Evolutionary conservation across 2,329 filamentous ascomycete genomes (phyloP).

Genomic region (Alternaria atra): DNA sequence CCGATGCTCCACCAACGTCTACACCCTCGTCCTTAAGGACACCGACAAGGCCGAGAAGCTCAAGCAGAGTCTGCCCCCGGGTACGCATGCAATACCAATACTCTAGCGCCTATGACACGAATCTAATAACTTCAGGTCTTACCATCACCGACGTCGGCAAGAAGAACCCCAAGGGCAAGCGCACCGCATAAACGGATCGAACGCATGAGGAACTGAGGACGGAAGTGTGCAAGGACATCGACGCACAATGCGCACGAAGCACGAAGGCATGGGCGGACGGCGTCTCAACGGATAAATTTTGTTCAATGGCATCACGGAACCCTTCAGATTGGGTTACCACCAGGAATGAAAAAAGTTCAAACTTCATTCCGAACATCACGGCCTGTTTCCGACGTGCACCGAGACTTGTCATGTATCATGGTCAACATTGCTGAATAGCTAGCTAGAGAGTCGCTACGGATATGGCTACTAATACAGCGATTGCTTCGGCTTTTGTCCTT

Average conservation of each 20-base stretch:
- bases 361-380: conserved; percentile 30
- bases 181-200: conserved; percentile 40
- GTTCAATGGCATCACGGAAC: conserved; percentile 44
- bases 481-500: conserved; percentile 17
- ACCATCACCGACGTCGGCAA: conserved; percentile 68
- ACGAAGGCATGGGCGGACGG: conserved; percentile 39
- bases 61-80: conserved; percentile 97
- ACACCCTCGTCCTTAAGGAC: conserved; percentile 99
- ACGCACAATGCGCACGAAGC: conserved; percentile 24
- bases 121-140: conserved; percentile 56
- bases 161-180: conserved; percentile 69
- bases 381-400: conserved; percentile 5
- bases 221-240: conserved; percentile 18
- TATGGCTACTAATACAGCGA: conserved; percentile 15
- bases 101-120: neutral
- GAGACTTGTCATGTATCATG: conserved; percentile 1
- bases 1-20: conserved; percentile 94
- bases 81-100: conserved; percentile 65
- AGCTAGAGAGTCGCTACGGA: neutral
- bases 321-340: conserved; percentile 32
- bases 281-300: conserved; percentile 45
- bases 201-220: conserved; percentile 15
- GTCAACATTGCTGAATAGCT: conserved; percentile 8
- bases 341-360: conserved; percentile 45
- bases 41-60: conserved; percentile 99